Evolutionary conservation across 169 alveolate species (phyloP).

Genomic region (Sarcocystis neurona): DNA sequence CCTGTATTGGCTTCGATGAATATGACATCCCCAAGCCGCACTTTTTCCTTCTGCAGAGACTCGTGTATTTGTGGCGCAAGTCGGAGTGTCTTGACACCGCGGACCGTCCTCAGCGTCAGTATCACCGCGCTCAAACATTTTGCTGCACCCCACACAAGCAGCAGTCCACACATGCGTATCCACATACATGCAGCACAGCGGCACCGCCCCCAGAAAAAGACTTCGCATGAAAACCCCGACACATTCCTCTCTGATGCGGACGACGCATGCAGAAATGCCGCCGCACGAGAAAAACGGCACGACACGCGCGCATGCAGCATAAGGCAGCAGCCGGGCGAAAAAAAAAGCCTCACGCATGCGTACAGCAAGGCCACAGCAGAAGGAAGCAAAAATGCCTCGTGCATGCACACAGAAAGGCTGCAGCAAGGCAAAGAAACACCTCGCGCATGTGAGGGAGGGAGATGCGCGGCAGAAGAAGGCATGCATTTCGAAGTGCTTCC

Average conservation of each 20-base stretch:
- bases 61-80: slow-evolving; percentile 95
- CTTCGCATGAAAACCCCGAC: slow-evolving; percentile 7
- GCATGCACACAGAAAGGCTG: background rate
- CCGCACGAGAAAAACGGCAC: too few species aligned
- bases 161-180: background rate
- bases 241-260: too few species aligned
- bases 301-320: too few species aligned
- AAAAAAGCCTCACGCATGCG: too few species aligned
- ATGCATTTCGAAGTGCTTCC: too few species aligned
- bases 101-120: slow-evolving; percentile 94
- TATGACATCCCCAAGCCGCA: slow-evolving; percentile 74
- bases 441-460: too few species aligned
- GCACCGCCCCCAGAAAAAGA: background rate
- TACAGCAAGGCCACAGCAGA: background rate
- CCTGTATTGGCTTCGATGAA: slow-evolving; percentile 95
- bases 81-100: slow-evolving; percentile 97
- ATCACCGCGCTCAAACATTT: slow-evolving; percentile 94
- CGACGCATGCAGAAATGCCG: too few species aligned
- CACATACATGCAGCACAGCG: slow-evolving; percentile 26
- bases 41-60: slow-evolving; percentile 97
- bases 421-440: background rate
- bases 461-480: background rate
- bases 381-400: background rate
- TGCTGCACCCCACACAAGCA: slow-evolving; percentile 47
- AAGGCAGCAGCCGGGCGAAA: too few species aligned